These are phyloP conservation scores for Powellomyces hirtus DNA, from an alignment of 192 early-diverging fungal species.

Conservation along the genomic window DNA sequence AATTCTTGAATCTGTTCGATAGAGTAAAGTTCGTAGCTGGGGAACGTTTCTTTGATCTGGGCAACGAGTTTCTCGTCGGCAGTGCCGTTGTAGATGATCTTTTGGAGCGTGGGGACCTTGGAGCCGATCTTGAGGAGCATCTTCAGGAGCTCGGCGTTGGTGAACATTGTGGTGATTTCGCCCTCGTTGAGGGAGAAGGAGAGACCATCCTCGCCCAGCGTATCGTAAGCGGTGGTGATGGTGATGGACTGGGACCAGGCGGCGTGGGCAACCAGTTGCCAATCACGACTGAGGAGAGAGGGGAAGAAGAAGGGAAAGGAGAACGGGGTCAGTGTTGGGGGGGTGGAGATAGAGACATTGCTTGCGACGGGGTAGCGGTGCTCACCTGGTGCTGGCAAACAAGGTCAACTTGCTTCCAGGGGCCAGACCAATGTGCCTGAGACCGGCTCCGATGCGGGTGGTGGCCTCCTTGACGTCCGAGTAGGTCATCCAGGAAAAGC, in stretches of 20 bases:
- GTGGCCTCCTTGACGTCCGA: slow-evolving; percentile 54
- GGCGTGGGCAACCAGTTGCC: slow-evolving; percentile 62
- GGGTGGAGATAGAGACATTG: background rate
- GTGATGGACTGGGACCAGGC: slow-evolving; percentile 67
- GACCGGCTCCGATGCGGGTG: slow-evolving; percentile 65
- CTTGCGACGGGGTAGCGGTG: background rate
- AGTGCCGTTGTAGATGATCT: slow-evolving; percentile 71
- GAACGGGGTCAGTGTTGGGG: background rate
- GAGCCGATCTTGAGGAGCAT: slow-evolving; percentile 60
- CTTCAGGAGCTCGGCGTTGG: slow-evolving; percentile 68
- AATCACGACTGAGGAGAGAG: slow-evolving; percentile 46
- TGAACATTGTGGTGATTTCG: slow-evolving; percentile 68
- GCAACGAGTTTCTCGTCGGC: slow-evolving; percentile 33
- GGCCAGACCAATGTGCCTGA: slow-evolving; percentile 64
- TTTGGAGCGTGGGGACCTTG: slow-evolving; percentile 59
- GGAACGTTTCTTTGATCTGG: slow-evolving; percentile 41
- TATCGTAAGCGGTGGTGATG: slow-evolving; percentile 76
- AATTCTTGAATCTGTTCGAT: slow-evolving; percentile 65
- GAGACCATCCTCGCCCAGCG: slow-evolving; percentile 82
- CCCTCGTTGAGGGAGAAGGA: slow-evolving; percentile 81
- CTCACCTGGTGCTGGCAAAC: slow-evolving; percentile 38
- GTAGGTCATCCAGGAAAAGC: slow-evolving; percentile 82
- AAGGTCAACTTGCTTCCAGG: slow-evolving; percentile 43
- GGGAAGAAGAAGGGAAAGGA: background rate
- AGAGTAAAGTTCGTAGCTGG: slow-evolving; percentile 50